Evolutionary conservation across 139 green algal genomes (phyloP).

Genomic region (Mesotaenium endlicherianum): DNA sequence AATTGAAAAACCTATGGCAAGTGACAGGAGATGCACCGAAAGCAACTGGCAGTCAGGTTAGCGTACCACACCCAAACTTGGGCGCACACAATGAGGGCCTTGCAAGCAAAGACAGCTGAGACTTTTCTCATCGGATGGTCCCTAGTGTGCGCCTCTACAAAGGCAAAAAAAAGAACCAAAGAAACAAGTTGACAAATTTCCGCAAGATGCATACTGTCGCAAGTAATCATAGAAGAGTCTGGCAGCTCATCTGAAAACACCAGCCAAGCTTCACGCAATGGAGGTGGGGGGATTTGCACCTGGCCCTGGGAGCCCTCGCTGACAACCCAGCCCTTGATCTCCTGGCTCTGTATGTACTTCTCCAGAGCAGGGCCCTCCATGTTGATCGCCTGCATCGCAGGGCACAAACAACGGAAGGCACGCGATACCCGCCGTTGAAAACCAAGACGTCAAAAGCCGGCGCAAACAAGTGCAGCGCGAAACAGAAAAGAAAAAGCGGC

Average conservation of each 20-base stretch:
- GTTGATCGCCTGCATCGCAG: constrained; percentile 12
- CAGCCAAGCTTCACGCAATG: not conserved
- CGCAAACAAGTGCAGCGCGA: not conserved
- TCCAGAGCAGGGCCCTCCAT: constrained; percentile 19
- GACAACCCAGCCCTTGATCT: not conserved
- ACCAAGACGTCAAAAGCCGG: too few species aligned
- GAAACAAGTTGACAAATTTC: not conserved
- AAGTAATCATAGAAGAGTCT: not conserved
- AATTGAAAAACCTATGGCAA: not conserved
- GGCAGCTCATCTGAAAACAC: not conserved
- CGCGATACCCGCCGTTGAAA: not conserved
- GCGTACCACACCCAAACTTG: too few species aligned
- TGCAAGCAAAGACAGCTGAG: too few species aligned
- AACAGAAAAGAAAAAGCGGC: not conserved
- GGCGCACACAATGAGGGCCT: too few species aligned
- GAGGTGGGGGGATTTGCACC: too few species aligned
- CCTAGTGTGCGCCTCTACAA: not conserved
- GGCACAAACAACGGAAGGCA: not conserved
- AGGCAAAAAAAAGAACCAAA: not conserved
- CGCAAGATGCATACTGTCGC: not conserved
- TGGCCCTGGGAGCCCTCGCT: not conserved
- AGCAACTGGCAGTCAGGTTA: too few species aligned
- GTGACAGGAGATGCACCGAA: too few species aligned
- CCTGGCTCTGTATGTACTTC: constrained; percentile 4
- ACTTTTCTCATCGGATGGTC: too few species aligned